Percentiles rank a stretch among this genome's conserved stretches.
Conservation (phyloP, 805 yeast species). For the Maudiozyma serrabonitensis region DNA sequence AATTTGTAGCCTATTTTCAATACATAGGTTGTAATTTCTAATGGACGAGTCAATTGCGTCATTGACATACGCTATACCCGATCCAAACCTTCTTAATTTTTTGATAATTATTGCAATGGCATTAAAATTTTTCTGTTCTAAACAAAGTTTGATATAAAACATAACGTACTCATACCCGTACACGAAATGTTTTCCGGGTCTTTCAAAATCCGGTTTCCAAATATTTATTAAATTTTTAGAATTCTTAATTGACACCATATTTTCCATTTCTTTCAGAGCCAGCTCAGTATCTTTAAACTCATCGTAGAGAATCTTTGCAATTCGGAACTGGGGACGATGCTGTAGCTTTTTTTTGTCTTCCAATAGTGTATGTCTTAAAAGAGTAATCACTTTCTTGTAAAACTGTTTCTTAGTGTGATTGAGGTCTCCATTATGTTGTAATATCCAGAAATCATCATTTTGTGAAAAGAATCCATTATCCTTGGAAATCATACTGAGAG, state of each 20-base stretch:
- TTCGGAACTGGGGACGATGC: conserved; percentile 68
- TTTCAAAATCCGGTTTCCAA: conserved; percentile 88
- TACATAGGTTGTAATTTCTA: conserved; percentile 16
- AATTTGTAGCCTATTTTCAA: conserved; percentile 10
- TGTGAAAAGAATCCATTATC: conserved; percentile 28
- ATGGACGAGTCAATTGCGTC: conserved; percentile 23
- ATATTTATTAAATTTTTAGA: conserved; percentile 67
- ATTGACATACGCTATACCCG: conserved; percentile 51
- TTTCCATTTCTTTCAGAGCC: conserved; percentile 57
- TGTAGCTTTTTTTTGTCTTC: conserved; percentile 87
- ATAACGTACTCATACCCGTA: conserved; percentile 62
- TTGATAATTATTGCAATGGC: conserved; percentile 53
- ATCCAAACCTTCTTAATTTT: conserved; percentile 66
- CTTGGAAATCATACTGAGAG: conserved; percentile 31
- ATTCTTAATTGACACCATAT: conserved; percentile 55
- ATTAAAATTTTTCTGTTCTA: conserved; percentile 44
- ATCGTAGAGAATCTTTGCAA: conserved; percentile 52
- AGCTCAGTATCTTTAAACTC: conserved; percentile 41
- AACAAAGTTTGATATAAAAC: conserved; percentile 50
- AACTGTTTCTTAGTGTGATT: conserved; percentile 24
- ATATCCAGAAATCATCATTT: conserved; percentile 17
- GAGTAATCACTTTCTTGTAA: conserved; percentile 33
- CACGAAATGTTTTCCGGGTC: conserved; percentile 88
- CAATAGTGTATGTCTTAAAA: conserved; percentile 38
- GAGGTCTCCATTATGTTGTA: conserved; percentile 7